Evolutionary conservation across 192 early-diverging fungal genomes (phyloP), one percentile per base, ranked within the genome.

Genomic region (Entomortierella lignicola): DNA sequence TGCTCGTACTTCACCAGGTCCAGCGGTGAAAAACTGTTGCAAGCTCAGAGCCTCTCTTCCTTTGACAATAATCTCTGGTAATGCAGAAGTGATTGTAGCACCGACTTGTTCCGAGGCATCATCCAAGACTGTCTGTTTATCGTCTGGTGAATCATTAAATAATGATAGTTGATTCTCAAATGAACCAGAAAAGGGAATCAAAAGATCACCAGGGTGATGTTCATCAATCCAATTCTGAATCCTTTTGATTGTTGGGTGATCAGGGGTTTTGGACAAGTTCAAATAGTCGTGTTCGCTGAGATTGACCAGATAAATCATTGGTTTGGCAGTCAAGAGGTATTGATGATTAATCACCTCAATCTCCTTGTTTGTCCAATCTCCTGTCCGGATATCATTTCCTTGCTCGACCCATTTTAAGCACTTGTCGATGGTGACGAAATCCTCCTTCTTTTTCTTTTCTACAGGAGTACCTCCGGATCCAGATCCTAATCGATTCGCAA

Each of bases 301-400:
- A 80, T 95, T 95, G 82, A 84, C 85, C 34, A 94, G 84, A 56
- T 88, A 88, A 18, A 93, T 85, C 65, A 91, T 91, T 0, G 94
- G 94, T 68, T 95, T 95, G 30, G 93, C 93, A 0, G 94, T 93
- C 41, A 95, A 81, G 30, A 95, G 85, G 57, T 89, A 87, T 59
- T 92, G 81, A 17, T 75, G 60, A 71, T 94, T 94, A 86, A 94
- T 91, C 11, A 89, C 77, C 31, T 92, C 86, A 31, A 92, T 86
- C 61, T 95, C 89, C 69, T 89, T 84, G 43, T 72, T 82, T 51
- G 69, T 85, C 92, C 93, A 93, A 15, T 73, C 71, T 25, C 90
- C 90, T 27, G 87, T 86, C 53, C 93, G 84, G 27, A 92, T 83
- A 68, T 93, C 91, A 56, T 89, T 87, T 53, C 92, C 90, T 57